Base-by-base conservation (phyloP, 2,329 filamentous ascomycete species). In the Fusarium goolgardi region DNA sequence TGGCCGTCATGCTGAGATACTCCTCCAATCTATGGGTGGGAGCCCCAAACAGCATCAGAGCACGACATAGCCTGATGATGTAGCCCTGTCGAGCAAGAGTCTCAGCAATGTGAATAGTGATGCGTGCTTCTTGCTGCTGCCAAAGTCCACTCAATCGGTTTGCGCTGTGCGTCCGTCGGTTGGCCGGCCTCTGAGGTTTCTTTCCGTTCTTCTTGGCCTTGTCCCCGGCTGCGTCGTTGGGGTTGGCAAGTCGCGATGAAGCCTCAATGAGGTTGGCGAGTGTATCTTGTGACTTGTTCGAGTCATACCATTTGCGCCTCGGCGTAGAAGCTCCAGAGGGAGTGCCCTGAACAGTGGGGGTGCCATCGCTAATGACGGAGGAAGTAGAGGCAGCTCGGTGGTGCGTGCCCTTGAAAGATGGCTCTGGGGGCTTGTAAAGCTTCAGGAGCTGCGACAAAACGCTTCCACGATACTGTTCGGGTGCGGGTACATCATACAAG, bases 11-110 rank as follows among this genome's bases (percentile, higher is more conserved):
- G 67, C 85, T 89, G 83, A 97, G 89, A 75, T 96, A 97, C 75
- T 97, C 91, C 78, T 97, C 94, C 12, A 97, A 81, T 11, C 94
- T 88, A 80, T 97, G 94, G 0, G 93, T 96, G 0, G 94, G 94
- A 1, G 94, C 94, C 16, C 94, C 94, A 67, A 91, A 97, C 64
- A 88, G 84, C 93, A 97, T 97, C 63, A 97, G 80, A 1, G 92
- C 91, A 43, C 89, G 88, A 77, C 94, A 97, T 6, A 97, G 86
- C 74, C 91, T 93, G 65, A 94, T 86, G 52, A 97, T 86, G 76
- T 96, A 97, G 66, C 88, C 88, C 72, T 97, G 93, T 5, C 93
- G 87, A 37, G 89, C 88, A 16, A 97, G 83, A 3, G 90, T 94
- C 69, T 88, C 83, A 29, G 87, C 86, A 66, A 89, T 89, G 72